Base-by-base conservation (phyloP, 2,329 filamentous ascomycete genomes). In the Verticillium isaacii region DNA sequence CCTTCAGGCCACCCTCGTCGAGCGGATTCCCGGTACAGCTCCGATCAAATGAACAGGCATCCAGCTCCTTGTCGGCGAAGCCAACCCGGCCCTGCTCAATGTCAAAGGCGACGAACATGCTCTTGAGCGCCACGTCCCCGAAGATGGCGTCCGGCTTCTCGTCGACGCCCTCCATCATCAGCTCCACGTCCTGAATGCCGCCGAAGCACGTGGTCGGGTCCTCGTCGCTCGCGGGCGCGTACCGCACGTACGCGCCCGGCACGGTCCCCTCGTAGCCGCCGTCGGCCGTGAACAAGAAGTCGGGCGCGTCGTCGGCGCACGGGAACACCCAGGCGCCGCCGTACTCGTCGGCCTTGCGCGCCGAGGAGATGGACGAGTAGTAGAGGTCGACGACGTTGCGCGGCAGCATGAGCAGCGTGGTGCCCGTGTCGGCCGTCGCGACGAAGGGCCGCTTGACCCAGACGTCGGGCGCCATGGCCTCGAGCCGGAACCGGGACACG, bases 51-150 rank as follows among this genome's bases (percentile, higher is more conserved):
- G 45, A 52, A 23, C 45, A 52, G 6, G 19, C 8, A 9, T 52
- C 45, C n/a, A 52, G 19, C 19, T 63, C 63, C 64, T 77, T 77
- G 2, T 71, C 56, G 39, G 79, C 80, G 62, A 79, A 77, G 19
- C 80, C 80, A 32, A 85, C 70, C 56, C 34, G 37, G 19, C 36
- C 37, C 23, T 45, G 11, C 11, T 39, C 36, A 23, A 39, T 23
- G n/a, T 92, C 89, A 72, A 92, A 92, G 57, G 92, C 85, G 34
- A 89, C 86, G 71, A 90, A 93, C 65, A 90, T 80, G 61, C 85
- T 85, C 84, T 95, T 95, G 67, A 95, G 82, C 78, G 93, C 91
- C 61, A 90, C 81, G 64, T 93, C 90, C 11, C 92, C 92, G 61
- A 93, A 84, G 70, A 96, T 92, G 61, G 82, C 85, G 65, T 88